Conservation (phyloP, 768 basidiomycete genomes). For the Fomitopsis serialis region DNA sequence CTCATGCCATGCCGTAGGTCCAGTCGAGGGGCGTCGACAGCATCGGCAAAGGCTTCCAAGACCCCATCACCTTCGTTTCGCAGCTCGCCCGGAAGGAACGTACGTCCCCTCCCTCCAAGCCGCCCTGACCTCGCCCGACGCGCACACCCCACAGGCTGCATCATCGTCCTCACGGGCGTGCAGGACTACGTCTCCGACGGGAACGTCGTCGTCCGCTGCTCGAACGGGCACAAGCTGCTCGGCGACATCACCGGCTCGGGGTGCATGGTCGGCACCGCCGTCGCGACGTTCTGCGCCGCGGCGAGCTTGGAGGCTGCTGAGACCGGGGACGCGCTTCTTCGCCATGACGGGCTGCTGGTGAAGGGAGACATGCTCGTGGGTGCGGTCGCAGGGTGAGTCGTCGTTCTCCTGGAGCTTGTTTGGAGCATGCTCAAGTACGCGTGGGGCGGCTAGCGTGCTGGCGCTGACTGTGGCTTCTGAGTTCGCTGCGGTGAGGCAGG, state of each 20-base stretch:
- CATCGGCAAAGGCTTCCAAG: constrained; percentile 66
- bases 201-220: constrained; percentile 52
- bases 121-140: not conserved
- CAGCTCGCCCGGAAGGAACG: constrained; percentile 69
- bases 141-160: constrained; percentile 47
- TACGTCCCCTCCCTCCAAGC: constrained; percentile 32
- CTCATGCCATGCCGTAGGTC: constrained; percentile 38
- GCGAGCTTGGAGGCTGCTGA: constrained; percentile 39
- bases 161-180: constrained; percentile 76
- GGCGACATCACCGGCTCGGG: constrained; percentile 87
- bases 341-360: constrained; percentile 43
- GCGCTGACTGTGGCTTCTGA: constrained; percentile 60
- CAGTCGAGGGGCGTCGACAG: constrained; percentile 83
- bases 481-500: constrained; percentile 42
- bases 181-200: constrained; percentile 87
- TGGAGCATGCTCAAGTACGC: not conserved
- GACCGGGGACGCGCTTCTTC: constrained; percentile 12
- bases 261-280: constrained; percentile 72
- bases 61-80: constrained; percentile 68
- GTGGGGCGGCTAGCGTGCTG: constrained; percentile 35
- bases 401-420: not conserved
- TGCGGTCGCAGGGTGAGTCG: constrained; percentile 67
- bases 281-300: constrained; percentile 79
- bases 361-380: constrained; percentile 74
- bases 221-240: constrained; percentile 72